Conservation (phyloP, 2,329 filamentous ascomycete genomes). For the Acrocalymma vagum region DNA sequence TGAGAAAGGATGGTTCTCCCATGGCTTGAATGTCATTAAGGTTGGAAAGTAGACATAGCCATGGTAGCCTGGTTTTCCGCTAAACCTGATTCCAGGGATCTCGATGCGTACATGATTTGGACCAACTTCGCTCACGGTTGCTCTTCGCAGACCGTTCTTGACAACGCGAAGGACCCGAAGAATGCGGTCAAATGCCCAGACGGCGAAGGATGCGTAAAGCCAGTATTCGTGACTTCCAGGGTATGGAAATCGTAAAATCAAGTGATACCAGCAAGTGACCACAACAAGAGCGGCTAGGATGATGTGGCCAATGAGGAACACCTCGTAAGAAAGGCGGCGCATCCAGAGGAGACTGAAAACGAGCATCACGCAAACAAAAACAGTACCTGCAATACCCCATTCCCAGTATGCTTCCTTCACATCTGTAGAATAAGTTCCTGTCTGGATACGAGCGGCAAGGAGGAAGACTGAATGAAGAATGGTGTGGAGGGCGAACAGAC, state of each 20-base stretch:
- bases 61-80: slow-evolving; percentile 36
- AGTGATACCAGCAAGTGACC: slow-evolving; percentile 47
- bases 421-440: slow-evolving; percentile 23
- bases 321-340: slow-evolving; percentile 39
- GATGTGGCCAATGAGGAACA: slow-evolving; percentile 46
- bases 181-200: slow-evolving; percentile 59
- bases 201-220: slow-evolving; percentile 53
- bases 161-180: slow-evolving; percentile 50
- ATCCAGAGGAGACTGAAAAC: slow-evolving; percentile 35
- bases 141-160: slow-evolving; percentile 48
- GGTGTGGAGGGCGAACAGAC: slow-evolving; percentile 27
- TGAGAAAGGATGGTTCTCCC: slow-evolving; percentile 67
- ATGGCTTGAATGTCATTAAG: slow-evolving; percentile 43
- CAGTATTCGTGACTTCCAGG: slow-evolving; percentile 54
- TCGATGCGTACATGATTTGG: slow-evolving; percentile 51
- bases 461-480: slow-evolving; percentile 30
- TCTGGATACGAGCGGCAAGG: slow-evolving; percentile 25
- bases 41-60: slow-evolving; percentile 62
- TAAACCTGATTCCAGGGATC: slow-evolving; percentile 51
- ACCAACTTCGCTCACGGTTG: slow-evolving; percentile 45
- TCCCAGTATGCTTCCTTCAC: slow-evolving; percentile 39
- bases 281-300: slow-evolving; percentile 39
- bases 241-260: slow-evolving; percentile 41
- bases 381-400: slow-evolving; percentile 50
- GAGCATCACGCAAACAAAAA: slow-evolving; percentile 35